phyloP scores from a whole-genome alignment of 768 basidiomycete genomes.

The Phaeotremella skinneri region DNA sequence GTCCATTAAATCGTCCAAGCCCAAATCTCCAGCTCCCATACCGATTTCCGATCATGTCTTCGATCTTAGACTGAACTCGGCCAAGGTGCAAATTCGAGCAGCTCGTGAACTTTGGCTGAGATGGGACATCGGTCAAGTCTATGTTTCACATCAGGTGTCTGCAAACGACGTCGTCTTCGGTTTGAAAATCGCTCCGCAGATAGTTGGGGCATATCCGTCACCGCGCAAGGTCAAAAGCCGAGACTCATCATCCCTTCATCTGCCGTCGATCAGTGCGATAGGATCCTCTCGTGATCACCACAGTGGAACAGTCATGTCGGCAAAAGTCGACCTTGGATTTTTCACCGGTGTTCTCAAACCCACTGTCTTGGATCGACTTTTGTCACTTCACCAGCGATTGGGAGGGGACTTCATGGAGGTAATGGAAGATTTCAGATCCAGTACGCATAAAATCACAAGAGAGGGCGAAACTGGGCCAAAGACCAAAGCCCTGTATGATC shows the following conservation, averaged over 20 bases:
- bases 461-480: neutral
- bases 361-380: constrained; percentile 41
- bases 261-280: constrained; percentile 24
- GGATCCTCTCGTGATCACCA: constrained; percentile 9
- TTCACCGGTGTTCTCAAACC: constrained; percentile 48
- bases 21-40: neutral
- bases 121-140: constrained; percentile 41
- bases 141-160: constrained; percentile 13
- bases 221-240: constrained; percentile 19
- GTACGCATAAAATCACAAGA: neutral
- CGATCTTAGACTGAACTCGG: constrained; percentile 25
- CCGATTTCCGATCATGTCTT: constrained; percentile 9
- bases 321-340: constrained; percentile 31
- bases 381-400: constrained; percentile 41
- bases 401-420: constrained; percentile 33
- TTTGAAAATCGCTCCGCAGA: constrained; percentile 27
- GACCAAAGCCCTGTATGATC: constrained; percentile 16
- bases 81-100: constrained; percentile 29
- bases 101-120: constrained; percentile 37
- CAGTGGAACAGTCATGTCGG: constrained; percentile 8
- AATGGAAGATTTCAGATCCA: constrained; percentile 18
- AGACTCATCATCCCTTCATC: constrained; percentile 28
- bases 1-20: neutral
- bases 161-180: constrained; percentile 22
- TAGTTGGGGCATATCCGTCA: constrained; percentile 37